Percentiles rank a stretch among this genome's conserved stretches.
Conservation (phyloP, 768 basidiomycete genomes). For the Clavulina sp. region DNA sequence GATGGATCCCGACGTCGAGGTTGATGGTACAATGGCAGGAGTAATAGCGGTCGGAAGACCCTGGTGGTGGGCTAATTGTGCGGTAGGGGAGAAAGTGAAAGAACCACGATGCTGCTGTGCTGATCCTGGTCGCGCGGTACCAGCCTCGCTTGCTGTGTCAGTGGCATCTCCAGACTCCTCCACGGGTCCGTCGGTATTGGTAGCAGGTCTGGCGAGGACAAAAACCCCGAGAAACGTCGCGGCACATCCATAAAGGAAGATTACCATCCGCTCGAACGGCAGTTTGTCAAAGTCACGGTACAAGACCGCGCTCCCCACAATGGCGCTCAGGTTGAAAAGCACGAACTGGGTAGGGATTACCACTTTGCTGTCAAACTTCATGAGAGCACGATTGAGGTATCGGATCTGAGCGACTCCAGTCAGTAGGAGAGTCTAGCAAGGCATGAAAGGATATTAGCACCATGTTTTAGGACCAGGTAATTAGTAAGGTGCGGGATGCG, state of each 20-base stretch:
- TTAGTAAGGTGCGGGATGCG: conserved; percentile 21
- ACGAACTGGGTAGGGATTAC: conserved; percentile 95
- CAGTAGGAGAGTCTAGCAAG: conserved; percentile 52
- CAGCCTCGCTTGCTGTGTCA: too few species aligned
- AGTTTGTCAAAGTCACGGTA: conserved; percentile 85
- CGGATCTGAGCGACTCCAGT: conserved; percentile 74
- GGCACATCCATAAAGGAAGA: conserved; percentile 71
- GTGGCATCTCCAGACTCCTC: too few species aligned
- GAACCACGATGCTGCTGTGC: too few species aligned
- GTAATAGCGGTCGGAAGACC: too few species aligned
- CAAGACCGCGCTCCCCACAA: conserved; percentile 80
- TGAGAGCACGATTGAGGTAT: conserved; percentile 73
- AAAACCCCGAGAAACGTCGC: conserved; percentile 87
- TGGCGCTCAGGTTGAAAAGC: conserved; percentile 82
- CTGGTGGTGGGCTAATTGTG: too few species aligned
- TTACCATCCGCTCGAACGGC: conserved; percentile 63
- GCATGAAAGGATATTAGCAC: conserved; percentile 6
- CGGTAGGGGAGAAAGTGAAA: too few species aligned
- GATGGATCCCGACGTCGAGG: neutral
- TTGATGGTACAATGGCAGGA: too few species aligned
- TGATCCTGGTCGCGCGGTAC: too few species aligned
- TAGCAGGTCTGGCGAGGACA: conserved; percentile 48
- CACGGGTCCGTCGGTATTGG: too few species aligned
- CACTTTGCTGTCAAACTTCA: conserved; percentile 87
- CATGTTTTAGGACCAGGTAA: neutral